Base-by-base conservation (phyloP, 495 filamentous ascomycete species). In the Filosporella fistucella region DNA sequence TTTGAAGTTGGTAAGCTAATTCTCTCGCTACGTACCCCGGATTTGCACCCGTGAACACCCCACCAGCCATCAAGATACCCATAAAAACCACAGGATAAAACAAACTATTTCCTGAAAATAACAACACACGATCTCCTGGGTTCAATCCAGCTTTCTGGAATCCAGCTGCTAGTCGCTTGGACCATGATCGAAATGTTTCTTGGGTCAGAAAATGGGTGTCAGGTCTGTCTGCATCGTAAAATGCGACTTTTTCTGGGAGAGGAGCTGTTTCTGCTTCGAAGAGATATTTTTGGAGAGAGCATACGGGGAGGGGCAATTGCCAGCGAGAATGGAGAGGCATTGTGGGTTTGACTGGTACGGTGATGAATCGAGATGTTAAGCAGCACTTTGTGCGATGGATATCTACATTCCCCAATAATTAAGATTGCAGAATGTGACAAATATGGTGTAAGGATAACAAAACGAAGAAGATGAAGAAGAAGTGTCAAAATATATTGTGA, bases 141-240 rank as follows among this genome's bases (percentile, higher is more conserved):
- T 82, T 62, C 12, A 91, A 64, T 10, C 88, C 89, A 3, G 74
- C 74, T 38, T 75, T 70, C 24, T 68, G 70, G 26, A 95, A 68
- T 2, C 89, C 89, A 1, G 79, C 63, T 9, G 89, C 88, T 17
- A 95, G 63, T 9, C 86, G 78, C 59, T 88, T 79, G 39, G 78
- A 71, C 71, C 84, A 84, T 47, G 82, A 67, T 34, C 87, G 84
- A 65, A 83, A 86, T 49, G 71, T 66, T 61, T 72, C 64, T 5
- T 63, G 60, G 8, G 74, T 77, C 25, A 85, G 69, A 54, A 68
- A 75, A 47, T 80, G 72, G 5, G 70, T 74, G 14, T 77, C 70
- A 12, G 81, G 77, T 1, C 68, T 64, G 4, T 47, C 82, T 12
- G 84, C 70, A 58, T 78, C 76, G 47, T 76, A 61, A 38, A 74